Evolutionary conservation across 768 basidiomycete genomes (phyloP).

Genomic region (Amyloporia xantha): DNA sequence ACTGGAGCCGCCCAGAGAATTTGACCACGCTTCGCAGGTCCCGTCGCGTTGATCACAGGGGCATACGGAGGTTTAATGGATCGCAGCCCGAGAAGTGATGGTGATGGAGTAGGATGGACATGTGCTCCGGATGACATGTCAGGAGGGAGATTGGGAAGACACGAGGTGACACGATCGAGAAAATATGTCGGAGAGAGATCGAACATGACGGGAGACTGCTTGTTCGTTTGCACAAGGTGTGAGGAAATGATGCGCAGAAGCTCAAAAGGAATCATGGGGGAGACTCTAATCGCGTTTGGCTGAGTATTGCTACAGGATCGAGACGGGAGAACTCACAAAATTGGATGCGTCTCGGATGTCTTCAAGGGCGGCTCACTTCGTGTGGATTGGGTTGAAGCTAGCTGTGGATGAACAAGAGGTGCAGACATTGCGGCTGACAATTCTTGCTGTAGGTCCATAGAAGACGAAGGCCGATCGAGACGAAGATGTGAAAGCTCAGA

Average conservation of each 20-base stretch:
- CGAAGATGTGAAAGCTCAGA: neutral
- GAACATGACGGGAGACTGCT: constrained; percentile 27
- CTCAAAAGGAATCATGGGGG: constrained; percentile 49
- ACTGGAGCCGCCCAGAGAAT: constrained; percentile 13
- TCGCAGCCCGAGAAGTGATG: neutral
- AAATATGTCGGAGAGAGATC: constrained; percentile 26
- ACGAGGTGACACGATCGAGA: constrained; percentile 23
- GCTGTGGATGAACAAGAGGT: constrained; percentile 44
- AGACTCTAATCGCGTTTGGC: constrained; percentile 44
- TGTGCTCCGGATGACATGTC: neutral
- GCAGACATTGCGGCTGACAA: constrained; percentile 50
- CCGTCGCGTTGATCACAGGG: neutral
- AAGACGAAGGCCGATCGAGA: constrained; percentile 1
- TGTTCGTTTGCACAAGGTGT: constrained; percentile 18
- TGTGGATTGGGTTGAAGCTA: constrained; percentile 73
- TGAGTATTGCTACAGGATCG: neutral
- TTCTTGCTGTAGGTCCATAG: constrained; percentile 38
- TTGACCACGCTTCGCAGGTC: constrained; percentile 7
- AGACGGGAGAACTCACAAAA: neutral
- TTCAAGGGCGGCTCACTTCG: constrained; percentile 50
- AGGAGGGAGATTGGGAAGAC: neutral
- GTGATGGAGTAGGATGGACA: neutral
- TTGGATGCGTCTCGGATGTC: too few relatives aligned
- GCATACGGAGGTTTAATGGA: neutral
- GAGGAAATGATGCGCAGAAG: constrained; percentile 37